These are phyloP conservation scores for Dimocarpus longan DNA, from an alignment of 345 rosid genomes.

Conservation along the genomic window DNA sequence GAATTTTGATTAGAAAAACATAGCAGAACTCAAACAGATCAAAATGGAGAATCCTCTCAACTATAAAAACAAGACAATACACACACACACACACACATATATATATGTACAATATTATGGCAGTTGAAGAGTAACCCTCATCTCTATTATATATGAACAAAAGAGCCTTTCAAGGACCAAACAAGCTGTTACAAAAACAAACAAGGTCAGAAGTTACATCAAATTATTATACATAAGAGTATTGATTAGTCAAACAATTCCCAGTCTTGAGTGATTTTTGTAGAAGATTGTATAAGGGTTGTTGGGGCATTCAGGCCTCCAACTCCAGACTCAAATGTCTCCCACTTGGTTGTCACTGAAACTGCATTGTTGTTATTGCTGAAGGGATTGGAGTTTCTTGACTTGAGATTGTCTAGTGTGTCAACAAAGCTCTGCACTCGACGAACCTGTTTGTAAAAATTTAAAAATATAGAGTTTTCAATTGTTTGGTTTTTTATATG, in stretches of 20 bases:
- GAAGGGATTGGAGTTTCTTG: constrained; percentile 35
- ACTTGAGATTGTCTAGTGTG: constrained; percentile 40
- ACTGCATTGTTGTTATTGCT: constrained; percentile 26
- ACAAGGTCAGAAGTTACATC: neutral
- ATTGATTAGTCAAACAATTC: constrained; percentile 37
- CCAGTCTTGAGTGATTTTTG: constrained; percentile 49
- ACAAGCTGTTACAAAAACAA: neutral
- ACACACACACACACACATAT: too few relatives aligned
- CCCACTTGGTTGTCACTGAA: constrained; percentile 36
- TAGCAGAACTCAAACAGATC: neutral
- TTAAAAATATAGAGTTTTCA: neutral
- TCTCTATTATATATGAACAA: neutral
- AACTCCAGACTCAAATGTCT: constrained; percentile 33
- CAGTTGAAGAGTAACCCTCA: neutral
- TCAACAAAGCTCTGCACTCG: constrained; percentile 48
- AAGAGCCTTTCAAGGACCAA: neutral
- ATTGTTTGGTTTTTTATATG: neutral
- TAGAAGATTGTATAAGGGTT: constrained; percentile 29
- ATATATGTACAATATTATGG: neutral
- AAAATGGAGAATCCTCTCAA: neutral
- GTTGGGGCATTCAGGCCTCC: constrained; percentile 38
- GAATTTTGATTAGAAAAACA: neutral
- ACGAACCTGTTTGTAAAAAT: constrained; percentile 33
- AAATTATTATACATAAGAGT: neutral
- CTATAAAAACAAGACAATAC: neutral